A percentile compares a stretch with the other conserved stretches of the same genome.
Conservation (phyloP, 2,329 filamentous ascomycete genomes). For the Podosphaera aphanis region DNA sequence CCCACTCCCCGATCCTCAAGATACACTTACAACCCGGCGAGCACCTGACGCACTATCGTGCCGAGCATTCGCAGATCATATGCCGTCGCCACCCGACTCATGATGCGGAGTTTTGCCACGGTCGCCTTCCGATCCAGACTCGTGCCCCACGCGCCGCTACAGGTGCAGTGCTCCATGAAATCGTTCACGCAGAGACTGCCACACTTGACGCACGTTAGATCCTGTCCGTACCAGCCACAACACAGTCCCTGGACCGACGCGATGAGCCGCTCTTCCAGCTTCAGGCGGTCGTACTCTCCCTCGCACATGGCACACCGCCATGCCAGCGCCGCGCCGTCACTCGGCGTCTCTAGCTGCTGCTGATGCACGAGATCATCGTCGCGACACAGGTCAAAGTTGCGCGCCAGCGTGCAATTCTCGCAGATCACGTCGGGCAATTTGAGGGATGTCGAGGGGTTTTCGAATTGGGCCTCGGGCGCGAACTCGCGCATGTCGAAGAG, state of each 20-base stretch:
- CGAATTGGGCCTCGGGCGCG: conserved; percentile 63
- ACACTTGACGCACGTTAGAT: conserved; percentile 54
- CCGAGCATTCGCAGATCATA: conserved; percentile 67
- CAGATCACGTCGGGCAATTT: conserved; percentile 58
- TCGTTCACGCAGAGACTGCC: conserved; percentile 64
- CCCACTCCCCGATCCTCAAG: not conserved
- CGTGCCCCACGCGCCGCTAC: conserved; percentile 64
- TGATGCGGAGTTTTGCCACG: conserved; percentile 40
- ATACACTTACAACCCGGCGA: conserved; percentile 20
- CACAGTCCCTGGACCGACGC: conserved; percentile 50
- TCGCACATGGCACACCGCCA: conserved; percentile 65
- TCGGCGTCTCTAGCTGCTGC: conserved; percentile 3
- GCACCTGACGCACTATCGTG: conserved; percentile 45
- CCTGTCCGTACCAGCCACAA: conserved; percentile 69
- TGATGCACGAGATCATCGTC: conserved; percentile 61
- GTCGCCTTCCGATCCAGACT: conserved; percentile 46
- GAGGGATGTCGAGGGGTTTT: conserved; percentile 60
- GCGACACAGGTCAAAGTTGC: conserved; percentile 78
- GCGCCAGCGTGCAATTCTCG: conserved; percentile 68
- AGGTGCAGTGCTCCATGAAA: conserved; percentile 90
- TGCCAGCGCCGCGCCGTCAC: conserved; percentile 9
- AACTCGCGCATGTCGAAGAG: conserved; percentile 94
- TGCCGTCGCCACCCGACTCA: conserved; percentile 49
- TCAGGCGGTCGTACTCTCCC: conserved; percentile 51
- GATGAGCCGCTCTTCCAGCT: conserved; percentile 65